Evolutionary conservation across 306 rosid genomes (phyloP).

Genomic region (Crotalaria pallida): DNA sequence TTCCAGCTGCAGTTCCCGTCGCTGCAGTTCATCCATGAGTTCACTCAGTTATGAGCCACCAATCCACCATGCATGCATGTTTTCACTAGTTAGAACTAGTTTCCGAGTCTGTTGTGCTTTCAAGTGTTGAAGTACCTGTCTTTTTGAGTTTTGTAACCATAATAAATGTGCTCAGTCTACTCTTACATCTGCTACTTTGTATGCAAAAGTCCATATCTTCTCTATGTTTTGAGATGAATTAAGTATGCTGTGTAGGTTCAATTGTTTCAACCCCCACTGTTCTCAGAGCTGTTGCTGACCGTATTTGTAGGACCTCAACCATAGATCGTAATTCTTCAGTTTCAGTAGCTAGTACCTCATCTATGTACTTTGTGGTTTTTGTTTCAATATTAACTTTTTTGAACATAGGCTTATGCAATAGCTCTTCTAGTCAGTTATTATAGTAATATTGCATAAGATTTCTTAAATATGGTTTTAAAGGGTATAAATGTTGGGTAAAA

Average conservation of each 20-base stretch:
- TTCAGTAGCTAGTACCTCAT: background rate
- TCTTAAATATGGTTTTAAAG: background rate
- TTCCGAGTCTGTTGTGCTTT: background rate
- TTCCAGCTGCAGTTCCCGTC: too few relatives aligned
- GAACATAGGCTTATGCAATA: background rate
- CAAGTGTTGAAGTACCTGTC: background rate
- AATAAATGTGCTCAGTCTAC: slow-evolving; percentile 9
- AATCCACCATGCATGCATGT: too few relatives aligned
- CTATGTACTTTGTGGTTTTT: background rate
- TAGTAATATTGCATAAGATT: background rate
- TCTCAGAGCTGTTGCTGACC: background rate
- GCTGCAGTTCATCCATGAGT: slow-evolving; percentile 33
- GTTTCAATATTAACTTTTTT: background rate
- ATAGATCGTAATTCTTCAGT: background rate
- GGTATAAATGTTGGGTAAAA: too few relatives aligned
- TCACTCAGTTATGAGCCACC: background rate
- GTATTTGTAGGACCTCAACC: background rate
- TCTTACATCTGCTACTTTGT: background rate
- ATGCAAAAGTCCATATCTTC: background rate
- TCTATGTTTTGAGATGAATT: background rate
- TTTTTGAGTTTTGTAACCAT: background rate
- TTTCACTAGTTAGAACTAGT: background rate
- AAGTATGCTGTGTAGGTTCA: background rate
- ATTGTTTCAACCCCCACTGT: background rate
- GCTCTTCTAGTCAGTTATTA: background rate